phyloP scores from a whole-genome alignment of 768 basidiomycete species.

The Boletus huronensis region DNA sequence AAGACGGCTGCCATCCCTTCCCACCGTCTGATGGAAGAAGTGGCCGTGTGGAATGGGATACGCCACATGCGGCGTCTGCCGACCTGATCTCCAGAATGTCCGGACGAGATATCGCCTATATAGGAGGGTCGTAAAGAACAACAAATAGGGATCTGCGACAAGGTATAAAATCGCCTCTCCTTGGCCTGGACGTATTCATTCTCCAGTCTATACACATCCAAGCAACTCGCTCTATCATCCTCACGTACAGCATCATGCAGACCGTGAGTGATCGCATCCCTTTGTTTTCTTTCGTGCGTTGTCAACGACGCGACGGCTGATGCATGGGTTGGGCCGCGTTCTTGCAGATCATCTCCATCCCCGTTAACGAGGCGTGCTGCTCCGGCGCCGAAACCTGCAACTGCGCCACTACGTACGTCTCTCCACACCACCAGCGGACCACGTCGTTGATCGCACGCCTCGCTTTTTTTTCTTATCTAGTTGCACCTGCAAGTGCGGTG shows the following conservation, averaged over 20 bases:
- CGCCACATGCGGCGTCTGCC: not conserved
- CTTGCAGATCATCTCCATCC: conserved; percentile 6
- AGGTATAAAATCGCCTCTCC: conserved; percentile 2
- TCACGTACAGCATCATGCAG: conserved; percentile 13
- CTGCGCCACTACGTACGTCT: conserved; percentile 6
- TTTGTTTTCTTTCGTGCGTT: not conserved
- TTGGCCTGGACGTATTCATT: not conserved
- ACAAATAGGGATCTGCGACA: not conserved
- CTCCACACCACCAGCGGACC: not conserved
- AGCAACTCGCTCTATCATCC: conserved; percentile 2
- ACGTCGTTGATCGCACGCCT: not conserved
- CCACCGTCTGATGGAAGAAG: not conserved
- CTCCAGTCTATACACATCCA: not conserved
- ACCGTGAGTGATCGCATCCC: conserved; percentile 8
- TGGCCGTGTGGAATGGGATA: not conserved
- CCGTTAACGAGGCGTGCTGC: conserved; percentile 16
- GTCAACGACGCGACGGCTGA: not conserved
- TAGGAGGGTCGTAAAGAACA: not conserved
- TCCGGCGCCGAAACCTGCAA: not conserved
- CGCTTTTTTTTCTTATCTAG: not conserved
- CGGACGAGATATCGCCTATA: not conserved
- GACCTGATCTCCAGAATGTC: not conserved
- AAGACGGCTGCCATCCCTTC: too few relatives aligned
- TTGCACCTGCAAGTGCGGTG: conserved; percentile 13
- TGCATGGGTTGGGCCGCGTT: not conserved